Conservation (phyloP, 148 eudicot species). For the Rhododendron simsii region DNA sequence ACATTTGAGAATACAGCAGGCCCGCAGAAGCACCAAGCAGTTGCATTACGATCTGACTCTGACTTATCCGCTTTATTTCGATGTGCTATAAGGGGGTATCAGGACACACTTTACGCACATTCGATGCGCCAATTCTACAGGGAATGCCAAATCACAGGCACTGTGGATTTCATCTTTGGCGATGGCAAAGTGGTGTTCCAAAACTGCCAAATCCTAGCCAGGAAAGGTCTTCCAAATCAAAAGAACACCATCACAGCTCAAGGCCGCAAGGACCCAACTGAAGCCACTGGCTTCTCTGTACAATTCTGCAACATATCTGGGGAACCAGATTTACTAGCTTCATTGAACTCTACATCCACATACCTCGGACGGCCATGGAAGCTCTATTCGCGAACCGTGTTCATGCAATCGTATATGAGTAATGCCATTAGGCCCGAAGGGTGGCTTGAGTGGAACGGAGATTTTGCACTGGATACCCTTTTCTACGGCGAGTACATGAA, state of each 20-base stretch:
- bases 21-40: slow-evolving; percentile 80
- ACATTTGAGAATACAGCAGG: slow-evolving; percentile 90
- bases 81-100: slow-evolving; percentile 52
- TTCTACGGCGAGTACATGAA: slow-evolving; percentile 74
- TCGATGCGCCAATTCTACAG: slow-evolving; percentile 72
- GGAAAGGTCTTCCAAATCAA: slow-evolving; percentile 66
- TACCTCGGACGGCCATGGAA: slow-evolving; percentile 90
- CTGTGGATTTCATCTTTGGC: slow-evolving; percentile 84
- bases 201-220: slow-evolving; percentile 56
- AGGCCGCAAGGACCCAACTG: slow-evolving; percentile 59
- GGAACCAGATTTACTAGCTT: slow-evolving; percentile 39
- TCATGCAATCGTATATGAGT: slow-evolving; percentile 68
- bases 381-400: slow-evolving; percentile 54
- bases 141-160: slow-evolving; percentile 79
- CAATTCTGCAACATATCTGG: slow-evolving; percentile 65
- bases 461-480: slow-evolving; percentile 52
- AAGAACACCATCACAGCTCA: slow-evolving; percentile 91
- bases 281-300: slow-evolving; percentile 66
- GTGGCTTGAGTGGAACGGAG: slow-evolving; percentile 82
- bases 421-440: slow-evolving; percentile 54
- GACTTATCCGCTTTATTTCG: slow-evolving; percentile 71
- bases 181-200: slow-evolving; percentile 68
- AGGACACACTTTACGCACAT: slow-evolving; percentile 87
- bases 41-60: slow-evolving; percentile 76
- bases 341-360: slow-evolving; percentile 32